These are phyloP conservation scores for Chamaenerion angustifolium DNA, from an alignment of 345 rosid genomes.

Conservation along the genomic window DNA sequence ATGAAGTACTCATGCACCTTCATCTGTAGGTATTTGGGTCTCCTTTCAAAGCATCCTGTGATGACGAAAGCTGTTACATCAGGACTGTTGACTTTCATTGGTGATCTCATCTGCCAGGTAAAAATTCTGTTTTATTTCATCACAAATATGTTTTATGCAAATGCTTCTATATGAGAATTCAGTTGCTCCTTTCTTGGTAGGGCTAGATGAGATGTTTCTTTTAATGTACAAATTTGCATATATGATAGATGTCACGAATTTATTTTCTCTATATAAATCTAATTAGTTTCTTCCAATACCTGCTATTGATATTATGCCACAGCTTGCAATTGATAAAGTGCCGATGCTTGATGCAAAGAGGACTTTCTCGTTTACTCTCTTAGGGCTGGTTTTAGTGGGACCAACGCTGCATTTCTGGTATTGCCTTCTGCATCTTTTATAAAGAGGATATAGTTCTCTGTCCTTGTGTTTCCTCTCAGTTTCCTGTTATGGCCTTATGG, in stretches of 20 bases:
- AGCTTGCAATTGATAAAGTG: constrained; percentile 59
- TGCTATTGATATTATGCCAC: constrained; percentile 10
- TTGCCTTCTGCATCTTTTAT: background rate
- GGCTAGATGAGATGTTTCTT: no score
- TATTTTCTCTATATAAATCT: background rate
- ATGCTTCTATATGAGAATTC: no score
- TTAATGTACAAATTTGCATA: no score
- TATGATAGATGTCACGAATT: no score
- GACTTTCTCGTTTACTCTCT: constrained; percentile 36
- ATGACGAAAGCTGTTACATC: constrained; percentile 80
- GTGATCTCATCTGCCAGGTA: constrained; percentile 91
- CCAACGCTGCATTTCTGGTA: constrained; percentile 95
- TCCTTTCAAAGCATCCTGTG: constrained; percentile 59
- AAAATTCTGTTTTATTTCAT: background rate
- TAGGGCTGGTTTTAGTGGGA: constrained; percentile 80
- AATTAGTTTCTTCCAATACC: background rate
- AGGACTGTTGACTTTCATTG: constrained; percentile 65
- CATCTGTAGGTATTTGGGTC: constrained; percentile 54
- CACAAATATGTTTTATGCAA: background rate
- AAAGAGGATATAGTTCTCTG: no score
- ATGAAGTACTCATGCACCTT: background rate
- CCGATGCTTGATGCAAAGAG: constrained; percentile 62
- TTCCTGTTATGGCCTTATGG: no score
- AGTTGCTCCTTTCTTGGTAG: no score
- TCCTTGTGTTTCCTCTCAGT: no score